Conservation (phyloP, 768 basidiomycete species). For the Amanita subjunquillea region DNA sequence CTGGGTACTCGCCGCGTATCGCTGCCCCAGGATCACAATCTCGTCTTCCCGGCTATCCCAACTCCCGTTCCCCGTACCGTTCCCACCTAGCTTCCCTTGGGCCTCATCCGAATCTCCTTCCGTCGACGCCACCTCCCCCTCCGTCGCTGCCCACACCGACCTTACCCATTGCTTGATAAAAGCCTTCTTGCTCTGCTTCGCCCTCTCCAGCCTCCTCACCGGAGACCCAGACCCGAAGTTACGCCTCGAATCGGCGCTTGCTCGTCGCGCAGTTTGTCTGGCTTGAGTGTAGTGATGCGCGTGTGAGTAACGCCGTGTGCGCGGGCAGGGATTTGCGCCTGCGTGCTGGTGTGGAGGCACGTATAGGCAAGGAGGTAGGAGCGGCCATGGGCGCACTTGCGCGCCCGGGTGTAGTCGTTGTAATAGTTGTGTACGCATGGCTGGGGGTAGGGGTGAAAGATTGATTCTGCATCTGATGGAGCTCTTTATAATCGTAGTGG, state of each 20-base stretch:
- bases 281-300: not conserved
- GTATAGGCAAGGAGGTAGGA: not conserved
- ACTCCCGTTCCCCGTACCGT: not conserved
- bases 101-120: not conserved
- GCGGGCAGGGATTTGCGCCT: not conserved
- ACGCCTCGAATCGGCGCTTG: not conserved
- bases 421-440: no score
- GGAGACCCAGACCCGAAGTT: not conserved
- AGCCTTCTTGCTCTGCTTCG: not conserved
- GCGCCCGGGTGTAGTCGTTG: no score
- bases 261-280: not conserved
- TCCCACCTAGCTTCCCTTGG: not conserved
- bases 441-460: no score
- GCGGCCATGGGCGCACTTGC: no score
- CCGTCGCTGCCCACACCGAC: not conserved
- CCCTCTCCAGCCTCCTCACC: not conserved
- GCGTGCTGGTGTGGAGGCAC: not conserved
- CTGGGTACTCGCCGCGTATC: not conserved
- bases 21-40: not conserved
- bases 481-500: no score
- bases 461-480: no score
- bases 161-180: not conserved
- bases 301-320: not conserved
- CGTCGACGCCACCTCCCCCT: not conserved
- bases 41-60: not conserved